Percentiles rank a stretch among this genome's conserved stretches.
phyloP scores from a whole-genome alignment of 2,329 filamentous ascomycete species.

The Aspergillus cejpii region DNA sequence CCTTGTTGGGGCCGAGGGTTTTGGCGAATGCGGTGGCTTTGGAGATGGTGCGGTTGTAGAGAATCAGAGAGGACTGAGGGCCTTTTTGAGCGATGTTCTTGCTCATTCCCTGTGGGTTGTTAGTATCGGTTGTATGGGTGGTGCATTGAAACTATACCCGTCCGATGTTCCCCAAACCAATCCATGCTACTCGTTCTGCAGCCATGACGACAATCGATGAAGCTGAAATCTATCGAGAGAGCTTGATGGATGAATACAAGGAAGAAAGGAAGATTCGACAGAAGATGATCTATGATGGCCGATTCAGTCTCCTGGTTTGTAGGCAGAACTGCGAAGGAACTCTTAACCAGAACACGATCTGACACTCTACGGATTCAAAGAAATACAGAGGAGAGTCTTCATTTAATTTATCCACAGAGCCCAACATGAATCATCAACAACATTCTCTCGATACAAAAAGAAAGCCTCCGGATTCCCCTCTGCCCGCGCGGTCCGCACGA shows the following conservation, averaged over 20 bases:
- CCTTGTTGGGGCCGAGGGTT: slow-evolving; percentile 55
- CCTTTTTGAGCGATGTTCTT: slow-evolving; percentile 78
- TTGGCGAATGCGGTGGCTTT: slow-evolving; percentile 59
- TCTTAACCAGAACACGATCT: too few relatives aligned
- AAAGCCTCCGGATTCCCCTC: not conserved
- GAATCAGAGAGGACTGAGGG: slow-evolving; percentile 62
- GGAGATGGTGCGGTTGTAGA: slow-evolving; percentile 72
- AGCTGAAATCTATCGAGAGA: not conserved
- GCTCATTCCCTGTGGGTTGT: slow-evolving; percentile 61
- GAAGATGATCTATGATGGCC: too few relatives aligned
- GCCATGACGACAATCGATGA: slow-evolving; percentile 16
- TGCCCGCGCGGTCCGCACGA: not conserved
- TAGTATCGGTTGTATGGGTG: not conserved
- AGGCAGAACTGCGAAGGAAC: too few relatives aligned
- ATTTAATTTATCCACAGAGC: not conserved
- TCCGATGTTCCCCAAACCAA: slow-evolving; percentile 85
- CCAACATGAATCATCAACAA: not conserved
- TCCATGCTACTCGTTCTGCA: slow-evolving; percentile 58
- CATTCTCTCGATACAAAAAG: not conserved
- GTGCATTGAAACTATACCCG: slow-evolving; percentile 48
- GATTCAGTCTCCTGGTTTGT: too few relatives aligned
- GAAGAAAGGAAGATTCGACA: not conserved
- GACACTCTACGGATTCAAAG: not conserved
- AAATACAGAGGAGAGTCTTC: not conserved
- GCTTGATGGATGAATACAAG: not conserved